Base-by-base conservation (phyloP, 495 filamentous ascomycete species). In the Daldinia vernicosa region DNA sequence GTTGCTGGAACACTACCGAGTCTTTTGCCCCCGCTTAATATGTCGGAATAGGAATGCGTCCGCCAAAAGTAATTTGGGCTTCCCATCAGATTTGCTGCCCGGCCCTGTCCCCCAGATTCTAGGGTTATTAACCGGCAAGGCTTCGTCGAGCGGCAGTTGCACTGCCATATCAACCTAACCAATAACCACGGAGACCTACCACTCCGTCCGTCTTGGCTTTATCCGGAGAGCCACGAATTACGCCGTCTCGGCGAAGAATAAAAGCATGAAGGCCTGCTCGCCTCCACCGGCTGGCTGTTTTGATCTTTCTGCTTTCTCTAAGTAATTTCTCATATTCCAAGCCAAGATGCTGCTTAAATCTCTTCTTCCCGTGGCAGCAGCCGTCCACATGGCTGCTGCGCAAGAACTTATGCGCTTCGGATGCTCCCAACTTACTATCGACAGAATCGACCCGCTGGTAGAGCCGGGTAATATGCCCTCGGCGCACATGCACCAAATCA, bases 321-420 rank as follows among this genome's bases (percentile, higher is more conserved):
- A 61, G 69, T 53, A 59, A 8, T 15, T 47, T 54, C 22, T 52
- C 22, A 45, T 24, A 53, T 26, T 63, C 40, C 2, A n/a, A 56
- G 22, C 30, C 37, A 63, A 65, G 37, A 76, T 75, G 73, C 54
- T 72, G 65, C 33, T 77, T 66, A 75, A 74, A 62, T 74, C 72
- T 24, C 60, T 76, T 27, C 50, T 80, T 27, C 70, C 72, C 58
- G 71, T 74, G 11, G 68, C 66, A 68, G 79, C 79, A 53, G 72
- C 73, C 28, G 71, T 74, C 56, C 69, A 69, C 35, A 59, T 78
- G 28, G 77, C 69, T n/a, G 68, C 77, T 4, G 80, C 80, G 8
- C 80, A 82, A 71, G 77, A 80, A 61, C 79, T 83, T 78, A 82
- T 84, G 77, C 80, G 82, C 28, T 84, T 84, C 72, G 76, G 76